Evolutionary conservation across 495 filamentous ascomycete species (phyloP), one percentile per base, ranked within the genome.

Genomic region (Immersiella caudata): DNA sequence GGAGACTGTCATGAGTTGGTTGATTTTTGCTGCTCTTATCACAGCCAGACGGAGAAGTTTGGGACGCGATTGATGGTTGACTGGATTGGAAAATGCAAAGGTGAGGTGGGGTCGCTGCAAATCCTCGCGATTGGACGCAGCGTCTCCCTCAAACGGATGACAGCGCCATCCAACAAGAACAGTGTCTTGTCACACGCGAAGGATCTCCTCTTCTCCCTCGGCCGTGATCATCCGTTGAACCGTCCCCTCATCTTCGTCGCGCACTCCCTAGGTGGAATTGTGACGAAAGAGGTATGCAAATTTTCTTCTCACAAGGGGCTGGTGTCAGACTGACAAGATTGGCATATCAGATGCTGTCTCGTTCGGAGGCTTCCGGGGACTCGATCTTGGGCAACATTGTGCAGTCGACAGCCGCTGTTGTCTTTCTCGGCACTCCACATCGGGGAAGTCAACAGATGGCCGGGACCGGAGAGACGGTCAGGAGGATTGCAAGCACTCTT

Each of bases 391-490:
- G 70, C 12, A 54, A 68, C 46, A 72, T 82, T 57, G 74, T 71
- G 60, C 57, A 75, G 24, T 76, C 74, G 18, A 80, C 76, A 20
- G 65, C 67, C 16, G 76, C 69, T 46, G 64, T 81, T 11, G 49
- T 81, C 7, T 82, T 81, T 54, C 75, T 80, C 18, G 80, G 79
- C 40, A 81, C 79, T 7, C 79, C 78, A 25, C 79, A 82, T 64
- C 67, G 77, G 40, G 77, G 79, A 4, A 73, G 71, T 36, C 59
- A 50, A 3, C 58, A 68, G 26, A 50, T 67, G 18, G 70, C 67
- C 1, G 35, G n/a, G 16, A 8, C 65, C 16, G 70, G 70, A 0
- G 64, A 72, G 22, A 25, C 29, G 18, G 61, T 33, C 14, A 59
- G 70, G 6, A n/a, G 16, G 6, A 16, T 65, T 11, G 57, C 57